phyloP scores from a whole-genome alignment of 176 grass and related monocot species.

The Oryza punctata region DNA sequence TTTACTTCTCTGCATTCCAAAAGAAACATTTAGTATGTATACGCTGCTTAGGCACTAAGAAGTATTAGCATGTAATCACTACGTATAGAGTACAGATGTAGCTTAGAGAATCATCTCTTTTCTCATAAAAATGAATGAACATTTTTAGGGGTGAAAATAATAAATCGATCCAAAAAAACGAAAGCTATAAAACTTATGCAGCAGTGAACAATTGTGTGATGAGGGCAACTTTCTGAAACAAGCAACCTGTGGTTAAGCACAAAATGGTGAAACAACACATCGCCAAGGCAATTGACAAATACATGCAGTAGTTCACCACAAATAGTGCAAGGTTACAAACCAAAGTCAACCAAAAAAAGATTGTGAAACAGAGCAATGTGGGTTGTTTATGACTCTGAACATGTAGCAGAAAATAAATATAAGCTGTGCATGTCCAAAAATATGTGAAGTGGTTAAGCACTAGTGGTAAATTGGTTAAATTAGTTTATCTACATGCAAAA shows the following conservation, averaged over 20 bases:
- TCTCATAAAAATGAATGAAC: neutral
- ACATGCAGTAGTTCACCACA: neutral
- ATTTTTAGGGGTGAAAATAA: neutral
- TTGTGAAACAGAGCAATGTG: neutral
- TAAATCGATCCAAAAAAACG: neutral
- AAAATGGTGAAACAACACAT: neutral
- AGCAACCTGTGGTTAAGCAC: neutral
- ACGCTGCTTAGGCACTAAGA: neutral
- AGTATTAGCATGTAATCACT: neutral
- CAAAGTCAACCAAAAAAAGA: neutral
- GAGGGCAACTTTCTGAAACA: neutral
- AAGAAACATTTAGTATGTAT: constrained; percentile 20
- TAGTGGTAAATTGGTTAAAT: neutral
- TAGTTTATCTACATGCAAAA: neutral
- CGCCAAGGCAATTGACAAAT: neutral
- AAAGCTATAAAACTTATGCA: neutral
- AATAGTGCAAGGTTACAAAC: neutral
- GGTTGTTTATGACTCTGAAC: neutral
- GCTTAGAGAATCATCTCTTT: constrained; percentile 1
- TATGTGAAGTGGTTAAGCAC: neutral
- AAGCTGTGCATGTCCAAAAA: neutral
- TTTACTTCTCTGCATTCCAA: constrained; percentile 62
- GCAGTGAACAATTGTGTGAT: neutral
- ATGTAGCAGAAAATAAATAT: neutral
- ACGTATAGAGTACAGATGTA: neutral